Conservation (phyloP, 1,284 basidiomycete genomes). For the Sanghuangporus baumii region DNA sequence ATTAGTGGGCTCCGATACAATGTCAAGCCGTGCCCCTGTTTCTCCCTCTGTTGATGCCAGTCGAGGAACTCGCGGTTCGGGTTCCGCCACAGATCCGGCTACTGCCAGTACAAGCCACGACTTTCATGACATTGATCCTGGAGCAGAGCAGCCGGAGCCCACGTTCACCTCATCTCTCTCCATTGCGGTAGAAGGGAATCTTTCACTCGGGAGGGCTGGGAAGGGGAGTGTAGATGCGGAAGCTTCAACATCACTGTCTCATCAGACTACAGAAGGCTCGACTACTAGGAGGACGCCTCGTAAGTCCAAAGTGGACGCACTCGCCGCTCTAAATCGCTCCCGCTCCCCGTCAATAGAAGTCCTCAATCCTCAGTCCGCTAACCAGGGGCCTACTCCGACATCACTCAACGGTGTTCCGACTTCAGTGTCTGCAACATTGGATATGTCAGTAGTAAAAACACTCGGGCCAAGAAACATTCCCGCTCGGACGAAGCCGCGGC, state of each 20-base stretch:
- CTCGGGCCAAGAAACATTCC: slow-evolving; percentile 41
- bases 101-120: slow-evolving; percentile 20
- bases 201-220: slow-evolving; percentile 34
- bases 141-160: slow-evolving; percentile 31
- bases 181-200: slow-evolving; percentile 61
- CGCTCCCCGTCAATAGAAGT: slow-evolving; percentile 48
- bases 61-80: slow-evolving; percentile 7
- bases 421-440: slow-evolving; percentile 51
- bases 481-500: slow-evolving; percentile 42
- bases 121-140: slow-evolving; percentile 35
- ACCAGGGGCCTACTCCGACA: slow-evolving; percentile 21
- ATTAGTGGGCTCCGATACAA: not conserved
- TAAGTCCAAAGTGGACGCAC: slow-evolving; percentile 81
- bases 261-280: slow-evolving; percentile 12
- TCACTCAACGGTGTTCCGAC: slow-evolving; percentile 48
- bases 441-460: slow-evolving; percentile 68
- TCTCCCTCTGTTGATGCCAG: not conserved
- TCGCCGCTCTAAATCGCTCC: slow-evolving; percentile 68
- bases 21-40: not conserved
- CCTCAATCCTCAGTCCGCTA: slow-evolving; percentile 29
- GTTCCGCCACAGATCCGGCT: slow-evolving; percentile 23
- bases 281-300: slow-evolving; percentile 60
- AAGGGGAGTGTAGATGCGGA: slow-evolving; percentile 24
- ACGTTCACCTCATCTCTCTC: slow-evolving; percentile 61
- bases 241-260: not conserved